Percentiles rank a stretch among this genome's conserved stretches.
Evolutionary conservation across 352 stramenopile genomes (phyloP).

Genomic region (Pythium guiyangense): DNA sequence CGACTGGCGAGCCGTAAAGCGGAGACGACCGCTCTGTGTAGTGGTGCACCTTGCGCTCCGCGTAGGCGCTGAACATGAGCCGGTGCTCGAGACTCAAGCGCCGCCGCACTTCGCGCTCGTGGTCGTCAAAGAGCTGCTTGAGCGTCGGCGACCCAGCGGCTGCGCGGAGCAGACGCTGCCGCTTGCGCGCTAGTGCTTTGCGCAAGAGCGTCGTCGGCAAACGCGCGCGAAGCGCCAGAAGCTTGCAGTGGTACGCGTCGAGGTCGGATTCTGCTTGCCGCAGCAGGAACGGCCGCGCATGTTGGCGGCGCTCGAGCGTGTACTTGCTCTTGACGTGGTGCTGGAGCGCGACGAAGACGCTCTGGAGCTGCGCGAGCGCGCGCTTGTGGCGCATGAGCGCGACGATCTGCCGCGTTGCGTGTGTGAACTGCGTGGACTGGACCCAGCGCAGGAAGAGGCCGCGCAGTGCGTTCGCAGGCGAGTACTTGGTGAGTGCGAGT

Average conservation of each 20-base stretch:
- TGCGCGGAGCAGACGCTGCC: slow-evolving; percentile 22
- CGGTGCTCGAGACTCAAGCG: slow-evolving; percentile 65
- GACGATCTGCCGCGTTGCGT: slow-evolving; percentile 19
- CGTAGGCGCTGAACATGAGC: slow-evolving; percentile 69
- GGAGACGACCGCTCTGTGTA: slow-evolving; percentile 52
- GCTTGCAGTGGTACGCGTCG: slow-evolving; percentile 43
- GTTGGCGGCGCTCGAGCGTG: slow-evolving; percentile 21
- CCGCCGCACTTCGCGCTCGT: slow-evolving; percentile 51
- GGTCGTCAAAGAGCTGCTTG: slow-evolving; percentile 64
- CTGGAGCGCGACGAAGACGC: slow-evolving; percentile 36
- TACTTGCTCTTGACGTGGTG: slow-evolving; percentile 41
- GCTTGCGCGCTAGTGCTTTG: slow-evolving; percentile 19
- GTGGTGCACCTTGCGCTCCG: slow-evolving; percentile 60
- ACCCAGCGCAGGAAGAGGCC: slow-evolving; percentile 55
- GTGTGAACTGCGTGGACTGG: slow-evolving; percentile 42
- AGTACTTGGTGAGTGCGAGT: slow-evolving; percentile 34
- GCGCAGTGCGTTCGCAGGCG: slow-evolving; percentile 37
- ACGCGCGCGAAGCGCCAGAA: slow-evolving; percentile 26
- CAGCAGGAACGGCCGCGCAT: slow-evolving; percentile 29
- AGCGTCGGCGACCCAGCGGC: slow-evolving; percentile 55
- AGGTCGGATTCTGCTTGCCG: slow-evolving; percentile 38
- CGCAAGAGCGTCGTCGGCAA: slow-evolving; percentile 28
- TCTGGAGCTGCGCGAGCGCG: slow-evolving; percentile 28
- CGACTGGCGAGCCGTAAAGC: slow-evolving; percentile 36
- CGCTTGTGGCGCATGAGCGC: slow-evolving; percentile 23